These are phyloP conservation scores for Fusarium beomiforme DNA, from an alignment of 2,329 filamentous ascomycete species.

Conservation along the genomic window DNA sequence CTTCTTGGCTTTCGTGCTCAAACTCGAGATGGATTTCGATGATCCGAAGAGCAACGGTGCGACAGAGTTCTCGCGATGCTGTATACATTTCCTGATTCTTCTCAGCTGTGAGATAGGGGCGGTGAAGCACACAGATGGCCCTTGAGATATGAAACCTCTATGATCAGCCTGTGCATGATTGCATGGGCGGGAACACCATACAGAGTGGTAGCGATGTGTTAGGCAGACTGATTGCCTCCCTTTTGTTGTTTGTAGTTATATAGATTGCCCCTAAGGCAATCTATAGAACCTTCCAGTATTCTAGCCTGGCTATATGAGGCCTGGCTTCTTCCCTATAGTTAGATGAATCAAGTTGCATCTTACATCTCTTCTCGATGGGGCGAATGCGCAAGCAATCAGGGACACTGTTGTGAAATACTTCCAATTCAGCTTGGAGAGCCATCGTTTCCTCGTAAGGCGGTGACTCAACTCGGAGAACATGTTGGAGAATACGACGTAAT, in stretches of 20 bases:
- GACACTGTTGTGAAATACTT: slow-evolving; percentile 48
- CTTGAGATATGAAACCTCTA: slow-evolving; percentile 60
- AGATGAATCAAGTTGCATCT: no score
- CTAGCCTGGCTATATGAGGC: no score
- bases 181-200: slow-evolving; percentile 56
- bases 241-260: no score
- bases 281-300: no score
- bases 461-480: slow-evolving; percentile 51
- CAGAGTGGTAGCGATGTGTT: slow-evolving; percentile 54
- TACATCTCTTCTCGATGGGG: no score
- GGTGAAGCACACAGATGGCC: slow-evolving; percentile 61
- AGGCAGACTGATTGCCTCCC: no score
- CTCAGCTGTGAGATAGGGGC: slow-evolving; percentile 55
- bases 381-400: slow-evolving; percentile 54
- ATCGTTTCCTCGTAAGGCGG: slow-evolving; percentile 49
- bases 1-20: slow-evolving; percentile 56
- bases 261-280: no score
- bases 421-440: slow-evolving; percentile 53
- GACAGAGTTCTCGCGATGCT: slow-evolving; percentile 53
- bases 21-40: slow-evolving; percentile 60
- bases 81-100: slow-evolving; percentile 51
- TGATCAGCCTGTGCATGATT: slow-evolving; percentile 60
- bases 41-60: slow-evolving; percentile 56
- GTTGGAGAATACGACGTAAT: slow-evolving; percentile 55
- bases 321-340: no score